A percentile compares a stretch with the other conserved stretches of the same genome.
Evolutionary conservation across 2,329 filamentous ascomycete genomes (phyloP).

Genomic region (Neurospora sp.): DNA sequence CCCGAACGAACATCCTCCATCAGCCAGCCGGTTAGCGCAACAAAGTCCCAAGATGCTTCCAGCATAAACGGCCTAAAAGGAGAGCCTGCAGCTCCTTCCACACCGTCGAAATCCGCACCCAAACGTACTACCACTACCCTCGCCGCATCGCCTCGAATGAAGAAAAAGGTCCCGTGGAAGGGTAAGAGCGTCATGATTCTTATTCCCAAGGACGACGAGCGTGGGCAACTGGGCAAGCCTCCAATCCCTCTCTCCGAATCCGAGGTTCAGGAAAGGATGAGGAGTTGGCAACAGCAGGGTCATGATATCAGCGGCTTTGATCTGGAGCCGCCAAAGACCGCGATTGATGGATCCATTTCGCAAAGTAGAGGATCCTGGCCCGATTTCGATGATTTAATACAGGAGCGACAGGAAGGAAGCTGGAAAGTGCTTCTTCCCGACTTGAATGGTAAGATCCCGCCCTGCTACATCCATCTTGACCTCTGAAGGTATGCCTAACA

Average conservation of each 20-base stretch:
- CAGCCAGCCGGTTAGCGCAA: conserved; percentile 21
- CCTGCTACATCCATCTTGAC: background rate
- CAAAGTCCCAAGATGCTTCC: conserved; percentile 22
- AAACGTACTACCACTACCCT: conserved; percentile 28
- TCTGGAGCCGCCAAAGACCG: conserved; percentile 35
- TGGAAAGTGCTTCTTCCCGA: conserved; percentile 61
- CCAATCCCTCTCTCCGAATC: conserved; percentile 43
- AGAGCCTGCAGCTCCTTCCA: conserved; percentile 12
- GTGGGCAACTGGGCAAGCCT: conserved; percentile 45
- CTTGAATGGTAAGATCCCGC: conserved; percentile 40
- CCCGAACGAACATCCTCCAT: conserved; percentile 1
- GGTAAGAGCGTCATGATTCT: conserved; percentile 65
- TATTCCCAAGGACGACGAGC: conserved; percentile 56
- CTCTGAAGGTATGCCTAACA: conserved; percentile 10
- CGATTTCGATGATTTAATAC: conserved; percentile 43
- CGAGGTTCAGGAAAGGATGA: conserved; percentile 52
- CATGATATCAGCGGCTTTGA: conserved; percentile 63
- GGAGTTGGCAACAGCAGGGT: conserved; percentile 57
- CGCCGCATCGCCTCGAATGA: conserved; percentile 44
- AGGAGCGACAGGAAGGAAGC: conserved; percentile 41
- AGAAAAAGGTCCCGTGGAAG: conserved; percentile 65
- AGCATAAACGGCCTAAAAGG: conserved; percentile 18
- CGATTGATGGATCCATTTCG: conserved; percentile 19
- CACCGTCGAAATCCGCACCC: conserved; percentile 19
- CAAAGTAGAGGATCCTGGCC: conserved; percentile 66